Conservation (phyloP, 2,329 filamentous ascomycete species). For the Sclerotinia spermophila region DNA sequence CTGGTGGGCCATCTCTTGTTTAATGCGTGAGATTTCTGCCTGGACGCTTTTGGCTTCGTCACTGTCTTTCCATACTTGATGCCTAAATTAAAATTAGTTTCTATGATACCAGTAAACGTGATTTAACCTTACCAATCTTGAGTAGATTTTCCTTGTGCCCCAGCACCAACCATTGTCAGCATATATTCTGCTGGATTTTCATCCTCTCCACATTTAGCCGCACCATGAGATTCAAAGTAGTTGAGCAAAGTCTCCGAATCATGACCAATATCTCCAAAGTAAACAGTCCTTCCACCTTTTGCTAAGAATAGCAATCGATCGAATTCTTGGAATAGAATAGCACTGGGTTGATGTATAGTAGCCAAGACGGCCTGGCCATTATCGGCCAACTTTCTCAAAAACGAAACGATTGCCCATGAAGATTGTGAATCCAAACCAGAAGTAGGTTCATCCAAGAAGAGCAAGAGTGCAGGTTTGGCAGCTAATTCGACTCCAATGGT, state of each 20-base stretch:
- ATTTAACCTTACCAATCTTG: slow-evolving; percentile 48
- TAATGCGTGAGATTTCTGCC: slow-evolving; percentile 36
- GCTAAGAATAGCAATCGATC: slow-evolving; percentile 76
- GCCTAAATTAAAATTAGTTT: slow-evolving; percentile 26
- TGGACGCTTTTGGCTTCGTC: slow-evolving; percentile 36
- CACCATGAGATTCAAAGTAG: slow-evolving; percentile 75
- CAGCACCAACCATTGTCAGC: slow-evolving; percentile 52
- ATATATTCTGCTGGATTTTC: slow-evolving; percentile 73
- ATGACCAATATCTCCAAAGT: slow-evolving; percentile 73
- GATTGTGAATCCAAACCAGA: slow-evolving; percentile 93
- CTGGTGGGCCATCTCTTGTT: slow-evolving; percentile 41
- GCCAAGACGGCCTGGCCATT: slow-evolving; percentile 88
- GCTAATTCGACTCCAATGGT: slow-evolving; percentile 96
- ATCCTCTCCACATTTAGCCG: slow-evolving; percentile 58
- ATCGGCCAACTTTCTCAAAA: slow-evolving; percentile 85
- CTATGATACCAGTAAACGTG: accelerated
- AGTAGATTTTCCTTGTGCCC: slow-evolving; percentile 56
- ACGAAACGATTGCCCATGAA: slow-evolving; percentile 85
- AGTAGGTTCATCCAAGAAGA: slow-evolving; percentile 94
- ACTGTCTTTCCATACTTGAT: slow-evolving; percentile 40
- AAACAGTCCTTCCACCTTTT: slow-evolving; percentile 73
- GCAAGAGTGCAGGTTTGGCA: slow-evolving; percentile 81
- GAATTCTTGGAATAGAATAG: slow-evolving; percentile 90
- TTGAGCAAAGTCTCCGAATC: slow-evolving; percentile 38
- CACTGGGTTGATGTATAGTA: slow-evolving; percentile 93